Base-by-base conservation (phyloP, 345 rosid species). In the Litchi chinensis region DNA sequence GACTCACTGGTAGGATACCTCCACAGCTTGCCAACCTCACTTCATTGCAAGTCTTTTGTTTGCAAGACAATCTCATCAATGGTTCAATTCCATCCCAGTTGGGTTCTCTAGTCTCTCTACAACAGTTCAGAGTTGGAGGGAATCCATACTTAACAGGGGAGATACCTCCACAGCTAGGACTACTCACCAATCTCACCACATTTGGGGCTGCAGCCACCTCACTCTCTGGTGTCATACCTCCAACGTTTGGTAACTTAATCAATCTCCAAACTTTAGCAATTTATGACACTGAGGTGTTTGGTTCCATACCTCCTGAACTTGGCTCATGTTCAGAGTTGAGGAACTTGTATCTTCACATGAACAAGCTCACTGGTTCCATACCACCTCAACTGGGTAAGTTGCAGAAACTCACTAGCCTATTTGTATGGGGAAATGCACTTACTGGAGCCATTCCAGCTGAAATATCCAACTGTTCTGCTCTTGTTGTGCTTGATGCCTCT, bases 311-410 rank as follows among this genome's bases (percentile, higher is more conserved):
- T 9, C 85, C 93, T 39, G 95, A 95, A 78, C 93, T 95, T 6
- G 97, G 97, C 48, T 76, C 81, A 22, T 95, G 98, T 73, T 83
- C 86, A 0, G 97, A 92, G 87, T 84, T 95, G 48, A 91, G 95
- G 83, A 91, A 95, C 81, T 80, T 95, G 92, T 92, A 93, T 86
- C 81, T 95, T 87, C 95, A 95, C 85, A 90, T 92, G 97, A 95
- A 93, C 79, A 95, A 93, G 89, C 97, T 93, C 76, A 89, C 91
- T n/a, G 99, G 98, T 26, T 79, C 92, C 10, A 90, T 95, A 60
- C 97, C 98, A 65, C 81, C 88, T 75, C 89, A 89, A 70, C 73
- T 95, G 68, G 99, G 99, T 63, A 90, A 85, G 89, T 86, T 95
- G 76, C 93, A 91, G 77, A 90, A 93, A 86, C 91, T 95, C 71